Evolutionary conservation across 2,329 filamentous ascomycete genomes (phyloP).

Genomic region (Hypomyces rosellus): DNA sequence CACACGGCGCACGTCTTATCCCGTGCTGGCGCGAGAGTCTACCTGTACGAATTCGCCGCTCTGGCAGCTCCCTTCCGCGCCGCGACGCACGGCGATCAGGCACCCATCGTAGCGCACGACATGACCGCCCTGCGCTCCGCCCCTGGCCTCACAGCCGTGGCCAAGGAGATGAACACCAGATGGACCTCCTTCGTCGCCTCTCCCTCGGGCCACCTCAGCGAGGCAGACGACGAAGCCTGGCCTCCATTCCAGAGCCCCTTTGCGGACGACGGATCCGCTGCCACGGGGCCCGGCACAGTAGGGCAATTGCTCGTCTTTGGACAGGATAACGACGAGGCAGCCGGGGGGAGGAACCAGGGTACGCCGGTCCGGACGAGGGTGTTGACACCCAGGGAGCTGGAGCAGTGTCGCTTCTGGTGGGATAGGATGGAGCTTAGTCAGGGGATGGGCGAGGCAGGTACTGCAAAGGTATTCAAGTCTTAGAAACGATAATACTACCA

Average conservation of each 20-base stretch:
- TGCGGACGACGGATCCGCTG: conserved; percentile 13
- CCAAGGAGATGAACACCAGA: conserved; percentile 37
- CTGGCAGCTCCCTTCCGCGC: conserved; percentile 29
- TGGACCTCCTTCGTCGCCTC: conserved; percentile 34
- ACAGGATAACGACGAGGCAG: conserved; percentile 50
- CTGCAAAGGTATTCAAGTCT: not conserved
- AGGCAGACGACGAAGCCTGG: conserved; percentile 26
- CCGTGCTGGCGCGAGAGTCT: conserved; percentile 31
- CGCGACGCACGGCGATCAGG: conserved; percentile 44
- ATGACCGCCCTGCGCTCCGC: conserved; percentile 24
- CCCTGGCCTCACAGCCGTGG: conserved; percentile 32
- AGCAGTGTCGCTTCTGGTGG: conserved; percentile 58
- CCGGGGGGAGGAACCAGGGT: conserved; percentile 33
- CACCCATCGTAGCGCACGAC: conserved; percentile 38
- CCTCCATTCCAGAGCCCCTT: conserved; percentile 39
- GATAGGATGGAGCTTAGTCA: conserved; percentile 34
- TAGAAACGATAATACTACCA: no score
- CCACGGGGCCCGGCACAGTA: conserved; percentile 19
- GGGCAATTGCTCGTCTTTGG: conserved; percentile 50
- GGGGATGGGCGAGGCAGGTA: conserved; percentile 16
- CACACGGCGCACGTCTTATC: conserved; percentile 46
- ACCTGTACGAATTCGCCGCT: conserved; percentile 56
- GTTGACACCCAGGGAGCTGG: conserved; percentile 37
- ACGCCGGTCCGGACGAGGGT: conserved; percentile 36
- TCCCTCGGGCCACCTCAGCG: conserved; percentile 16